Evolutionary conservation across 2,329 filamentous ascomycete genomes (phyloP), one percentile per base, ranked within the genome.

Genomic region (Biscogniauxia mediterranea): DNA sequence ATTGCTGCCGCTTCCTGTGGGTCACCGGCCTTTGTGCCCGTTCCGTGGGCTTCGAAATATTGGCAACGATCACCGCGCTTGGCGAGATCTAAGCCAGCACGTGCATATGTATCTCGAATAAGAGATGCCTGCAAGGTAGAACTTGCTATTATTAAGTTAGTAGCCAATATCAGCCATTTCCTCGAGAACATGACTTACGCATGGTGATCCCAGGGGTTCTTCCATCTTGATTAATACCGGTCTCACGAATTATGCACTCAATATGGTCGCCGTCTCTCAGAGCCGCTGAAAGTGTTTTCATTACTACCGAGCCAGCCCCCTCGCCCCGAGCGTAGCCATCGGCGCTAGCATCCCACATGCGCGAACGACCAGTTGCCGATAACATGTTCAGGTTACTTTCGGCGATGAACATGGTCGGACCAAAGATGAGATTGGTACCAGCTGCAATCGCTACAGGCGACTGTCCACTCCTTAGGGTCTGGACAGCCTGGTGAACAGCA

Each of bases 261-360:
- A 68, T 66, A n/a, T 64, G 53, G 46, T 69, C 62, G 51, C 66
- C 63, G 60, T 68, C 56, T 28, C 3, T 68, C 3, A 83, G 58
- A 0, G 82, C 82, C 1, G 72, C 63, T 46, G 38, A 46, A n/a
- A 75, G 65, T 1, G 63, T 67, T 55, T 76, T 76, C 23, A 75
- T 54, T 7, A 75, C 57, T 2, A 75, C 54, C 6, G 68, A 61
- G 8, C 64, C 71, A 23, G 69, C 63, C 50, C 73, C 74, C 54
- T 76, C 74, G 2, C 73, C 73, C n/a, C 74, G 66, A 19, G 65
- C 73, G 54, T 64, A 64, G 76, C 71, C 5, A 13, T 60, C 20
- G 1, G 61, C 61, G 9, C 11, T 8, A 9, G 11, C 5, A 21
- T 62, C 60, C 60, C 60, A 62, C 60, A 62, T 62, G 1, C 38